Conservation (phyloP, 1,139 yeast genomes). For the Saccharomyces hybrid region DNA sequence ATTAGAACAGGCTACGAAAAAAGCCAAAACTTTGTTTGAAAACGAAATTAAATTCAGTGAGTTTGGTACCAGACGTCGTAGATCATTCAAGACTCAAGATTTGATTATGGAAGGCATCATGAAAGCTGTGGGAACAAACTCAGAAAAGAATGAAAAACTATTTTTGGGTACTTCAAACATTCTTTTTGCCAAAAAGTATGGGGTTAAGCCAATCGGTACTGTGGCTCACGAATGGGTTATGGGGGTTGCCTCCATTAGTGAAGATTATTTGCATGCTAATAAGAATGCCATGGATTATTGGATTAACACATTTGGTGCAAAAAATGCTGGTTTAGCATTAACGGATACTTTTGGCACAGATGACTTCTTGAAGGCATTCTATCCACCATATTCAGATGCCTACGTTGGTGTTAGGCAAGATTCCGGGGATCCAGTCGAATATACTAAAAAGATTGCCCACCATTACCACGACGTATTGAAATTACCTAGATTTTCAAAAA, state of each 20-base stretch:
- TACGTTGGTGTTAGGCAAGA: constrained; percentile 96
- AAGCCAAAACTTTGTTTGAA: constrained; percentile 46
- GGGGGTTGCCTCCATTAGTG: constrained; percentile 90
- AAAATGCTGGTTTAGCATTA: constrained; percentile 81
- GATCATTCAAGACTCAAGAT: constrained; percentile 70
- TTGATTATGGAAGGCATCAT: constrained; percentile 60
- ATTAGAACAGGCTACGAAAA: constrained; percentile 50
- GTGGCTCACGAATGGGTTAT: constrained; percentile 99
- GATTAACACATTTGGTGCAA: constrained; percentile 70
- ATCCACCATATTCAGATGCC: constrained; percentile 63
- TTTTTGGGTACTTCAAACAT: constrained; percentile 90
- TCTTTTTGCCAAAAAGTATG: constrained; percentile 59
- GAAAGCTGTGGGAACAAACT: constrained; percentile 37
- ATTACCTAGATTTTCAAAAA: constrained; percentile 50
- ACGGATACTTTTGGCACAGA: constrained; percentile 98
- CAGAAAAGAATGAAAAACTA: constrained; percentile 26
- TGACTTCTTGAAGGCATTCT: constrained; percentile 53
- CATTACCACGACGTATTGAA: constrained; percentile 58
- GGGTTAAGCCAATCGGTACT: constrained; percentile 78
- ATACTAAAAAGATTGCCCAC: constrained; percentile 60
- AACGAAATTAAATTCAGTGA: constrained; percentile 72
- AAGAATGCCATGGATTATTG: constrained; percentile 74
- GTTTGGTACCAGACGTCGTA: constrained; percentile 89
- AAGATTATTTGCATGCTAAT: constrained; percentile 72
- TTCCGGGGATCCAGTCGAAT: constrained; percentile 84